phyloP scores from a whole-genome alignment of 805 yeast species.

The Pichia insulana region DNA sequence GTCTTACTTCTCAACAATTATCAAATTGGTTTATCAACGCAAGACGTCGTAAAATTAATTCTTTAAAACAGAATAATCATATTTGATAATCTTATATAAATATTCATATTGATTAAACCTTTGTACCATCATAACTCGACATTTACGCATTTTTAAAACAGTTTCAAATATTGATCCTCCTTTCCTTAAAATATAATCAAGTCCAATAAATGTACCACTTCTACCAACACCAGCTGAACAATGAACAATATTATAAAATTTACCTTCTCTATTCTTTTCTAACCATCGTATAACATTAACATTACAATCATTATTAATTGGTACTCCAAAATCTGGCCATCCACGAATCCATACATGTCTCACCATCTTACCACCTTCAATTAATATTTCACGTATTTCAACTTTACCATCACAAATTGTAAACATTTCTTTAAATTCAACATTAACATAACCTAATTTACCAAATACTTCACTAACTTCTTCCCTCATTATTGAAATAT shows the following conservation, averaged over 20 bases:
- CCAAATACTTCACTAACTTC: neutral
- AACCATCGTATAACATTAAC: conserved; percentile 2
- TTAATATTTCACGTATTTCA: conserved; percentile 7
- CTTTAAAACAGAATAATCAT: too few species aligned
- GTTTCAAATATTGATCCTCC: conserved; percentile 28
- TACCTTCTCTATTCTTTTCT: neutral
- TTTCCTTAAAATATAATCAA: conserved; percentile 27
- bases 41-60: conserved; percentile 47
- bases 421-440: neutral
- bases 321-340: conserved; percentile 14
- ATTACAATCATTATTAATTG: conserved; percentile 3
- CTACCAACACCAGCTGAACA: conserved; percentile 58
- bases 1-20: conserved; percentile 49
- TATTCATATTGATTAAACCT: conserved; percentile 41
- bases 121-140: conserved; percentile 49
- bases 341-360: conserved; percentile 10
- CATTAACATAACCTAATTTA: neutral
- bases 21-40: conserved; percentile 60
- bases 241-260: conserved; percentile 34
- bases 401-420: neutral
- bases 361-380: neutral
- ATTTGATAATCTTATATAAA: conserved; percentile 36
- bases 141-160: conserved; percentile 37
- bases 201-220: conserved; percentile 43
- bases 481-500: conserved; percentile 4